Percentiles rank a stretch among this genome's conserved stretches.
These are phyloP conservation scores for Pythium rishiriense DNA, from an alignment of 352 stramenopile genomes.

Conservation along the genomic window DNA sequence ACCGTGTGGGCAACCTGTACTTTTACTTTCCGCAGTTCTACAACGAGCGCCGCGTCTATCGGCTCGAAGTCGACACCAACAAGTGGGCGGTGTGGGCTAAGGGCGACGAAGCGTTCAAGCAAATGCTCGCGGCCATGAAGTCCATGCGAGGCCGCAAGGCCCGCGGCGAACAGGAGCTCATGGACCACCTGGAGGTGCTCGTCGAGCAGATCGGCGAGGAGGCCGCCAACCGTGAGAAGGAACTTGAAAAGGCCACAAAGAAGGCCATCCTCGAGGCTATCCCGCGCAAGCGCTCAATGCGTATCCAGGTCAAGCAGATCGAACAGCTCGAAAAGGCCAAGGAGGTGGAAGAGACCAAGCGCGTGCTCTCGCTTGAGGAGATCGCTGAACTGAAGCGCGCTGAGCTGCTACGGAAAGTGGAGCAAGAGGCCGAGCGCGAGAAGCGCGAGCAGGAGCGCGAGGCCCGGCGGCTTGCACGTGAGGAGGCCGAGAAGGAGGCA, in stretches of 20 bases:
- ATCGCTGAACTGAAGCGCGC: slow-evolving; percentile 68
- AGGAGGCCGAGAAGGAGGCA: slow-evolving; percentile 60
- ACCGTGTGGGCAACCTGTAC: slow-evolving; percentile 73
- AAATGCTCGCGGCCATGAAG: slow-evolving; percentile 61
- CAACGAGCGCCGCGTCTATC: slow-evolving; percentile 79
- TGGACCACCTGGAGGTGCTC: slow-evolving; percentile 80
- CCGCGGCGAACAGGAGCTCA: slow-evolving; percentile 67
- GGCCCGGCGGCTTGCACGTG: slow-evolving; percentile 41
- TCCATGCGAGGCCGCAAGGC: slow-evolving; percentile 63
- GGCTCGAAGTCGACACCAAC: slow-evolving; percentile 43
- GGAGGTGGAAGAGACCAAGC: slow-evolving; percentile 53
- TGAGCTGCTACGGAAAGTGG: slow-evolving; percentile 68
- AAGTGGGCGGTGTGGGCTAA: slow-evolving; percentile 81
- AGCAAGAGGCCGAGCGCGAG: slow-evolving; percentile 63
- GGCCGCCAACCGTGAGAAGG: slow-evolving; percentile 39
- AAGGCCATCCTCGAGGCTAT: slow-evolving; percentile 83
- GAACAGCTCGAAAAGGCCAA: slow-evolving; percentile 77
- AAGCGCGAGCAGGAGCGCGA: slow-evolving; percentile 54
- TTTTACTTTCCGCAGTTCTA: slow-evolving; percentile 90
- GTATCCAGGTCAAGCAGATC: slow-evolving; percentile 85
- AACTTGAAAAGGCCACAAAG: slow-evolving; percentile 74
- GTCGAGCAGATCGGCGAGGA: slow-evolving; percentile 81
- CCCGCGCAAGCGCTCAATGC: slow-evolving; percentile 77
- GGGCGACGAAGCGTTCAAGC: slow-evolving; percentile 58
- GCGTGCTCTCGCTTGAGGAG: slow-evolving; percentile 60